Base-by-base conservation (phyloP, 2,329 filamentous ascomycete species). In the Mycosphaerella arachidis region DNA sequence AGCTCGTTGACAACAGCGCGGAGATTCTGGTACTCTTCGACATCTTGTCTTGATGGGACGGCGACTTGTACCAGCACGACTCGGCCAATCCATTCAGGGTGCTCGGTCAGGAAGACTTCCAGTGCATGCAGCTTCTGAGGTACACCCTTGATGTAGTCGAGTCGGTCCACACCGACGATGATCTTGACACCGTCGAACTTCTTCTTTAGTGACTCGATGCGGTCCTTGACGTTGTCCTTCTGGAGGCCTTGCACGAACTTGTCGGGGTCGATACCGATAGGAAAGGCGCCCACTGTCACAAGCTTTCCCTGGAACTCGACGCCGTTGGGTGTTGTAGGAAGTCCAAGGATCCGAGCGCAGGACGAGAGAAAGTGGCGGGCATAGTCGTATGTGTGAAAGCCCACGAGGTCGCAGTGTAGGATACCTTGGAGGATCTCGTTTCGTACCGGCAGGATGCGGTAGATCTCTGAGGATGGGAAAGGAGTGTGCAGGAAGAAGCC, bases 321-420 rank as follows among this genome's bases (percentile, higher is more conserved):
- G 12, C 92, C 92, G 70, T 96, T 97, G 0, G 93, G 93, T 0
- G 92, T 96, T 0, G 93, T 97, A 1, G 85, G 79, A 1, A 88
- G 85, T 64, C 84, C 85, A 48, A 97, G 82, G 67, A 97, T 94
- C 66, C 93, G 88, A n/a, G 92, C 93, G 78, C 94, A 97, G 73
- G 90, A 93, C 78, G 92, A 96, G 67, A 99, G 79, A 79, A 97
- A 99, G 77, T 99, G 94, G 55, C 94, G 85, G n/a, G 92, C 93
- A 72, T 99, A 99, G 78, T 97, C 93, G 78, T 97, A 97, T 30
- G 94, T 99, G 77, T 99, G 94, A 81, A 99, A 97, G 33, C 94
- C 94, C 72, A 97, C 91, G 61, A 99, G 80, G 73, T 97, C 94
- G 79, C 93, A 96, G 73, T 96, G 89, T 35, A 99, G 82, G 43